Percentiles rank a stretch among this genome's conserved stretches.
These are phyloP conservation scores for Schwanniomyces sp. DNA, from an alignment of 805 yeast species.

Conservation along the genomic window DNA sequence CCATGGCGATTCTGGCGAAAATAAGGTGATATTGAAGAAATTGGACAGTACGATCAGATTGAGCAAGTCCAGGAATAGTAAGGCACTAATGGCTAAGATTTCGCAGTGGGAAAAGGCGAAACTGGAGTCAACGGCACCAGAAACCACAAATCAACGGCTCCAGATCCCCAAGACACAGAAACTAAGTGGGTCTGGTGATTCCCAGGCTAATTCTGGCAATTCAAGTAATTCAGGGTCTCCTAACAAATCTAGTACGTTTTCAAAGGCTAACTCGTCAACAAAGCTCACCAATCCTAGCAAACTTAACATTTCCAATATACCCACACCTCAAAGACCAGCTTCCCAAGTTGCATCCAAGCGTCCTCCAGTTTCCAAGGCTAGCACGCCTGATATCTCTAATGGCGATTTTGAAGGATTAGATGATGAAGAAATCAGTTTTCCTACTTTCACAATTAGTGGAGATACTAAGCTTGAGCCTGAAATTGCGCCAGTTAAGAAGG, in stretches of 20 bases:
- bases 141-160: not conserved
- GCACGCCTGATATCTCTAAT: slow-evolving; percentile 8
- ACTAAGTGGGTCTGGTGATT: not conserved
- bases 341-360: slow-evolving; percentile 6
- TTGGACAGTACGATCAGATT: slow-evolving; percentile 34
- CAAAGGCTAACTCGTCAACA: not conserved
- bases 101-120: slow-evolving; percentile 17
- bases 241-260: not conserved
- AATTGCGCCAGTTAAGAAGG: not conserved
- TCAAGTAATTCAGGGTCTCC: not conserved
- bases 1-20: slow-evolving; percentile 11
- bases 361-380: slow-evolving; percentile 12
- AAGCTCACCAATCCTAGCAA: not conserved
- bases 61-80: slow-evolving; percentile 36
- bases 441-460: slow-evolving; percentile 5
- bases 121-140: not conserved
- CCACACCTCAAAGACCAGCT: not conserved
- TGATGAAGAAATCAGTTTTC: slow-evolving; percentile 10
- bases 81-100: slow-evolving; percentile 24
- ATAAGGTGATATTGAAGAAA: slow-evolving; percentile 20
- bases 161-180: slow-evolving; percentile 1
- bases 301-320: not conserved
- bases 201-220: not conserved
- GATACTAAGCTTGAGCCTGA: not conserved
- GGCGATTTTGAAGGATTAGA: slow-evolving; percentile 38